Evolutionary conservation across 352 stramenopile genomes (phyloP).

Genomic region (Phytophthora pistaciae): DNA sequence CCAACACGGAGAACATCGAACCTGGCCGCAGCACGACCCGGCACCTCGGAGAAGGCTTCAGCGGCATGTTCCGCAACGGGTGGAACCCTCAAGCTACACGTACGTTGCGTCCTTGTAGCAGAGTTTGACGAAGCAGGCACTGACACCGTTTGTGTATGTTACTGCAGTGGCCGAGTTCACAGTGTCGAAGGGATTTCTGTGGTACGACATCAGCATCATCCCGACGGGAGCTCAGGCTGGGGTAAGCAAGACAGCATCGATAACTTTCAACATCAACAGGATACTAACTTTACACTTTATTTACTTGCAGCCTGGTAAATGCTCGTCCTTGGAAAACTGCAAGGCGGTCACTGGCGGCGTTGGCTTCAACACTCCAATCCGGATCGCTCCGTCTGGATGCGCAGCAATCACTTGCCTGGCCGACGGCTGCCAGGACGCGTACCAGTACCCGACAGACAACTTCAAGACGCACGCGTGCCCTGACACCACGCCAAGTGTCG

Average conservation of each 20-base stretch:
- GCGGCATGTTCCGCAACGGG: conserved; percentile 74
- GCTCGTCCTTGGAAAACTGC: conserved; percentile 45
- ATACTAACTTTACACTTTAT: background rate
- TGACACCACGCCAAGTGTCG: conserved; percentile 42
- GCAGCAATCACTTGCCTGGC: conserved; percentile 41
- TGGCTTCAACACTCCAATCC: conserved; percentile 61
- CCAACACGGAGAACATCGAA: conserved; percentile 45
- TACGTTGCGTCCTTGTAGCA: conserved; percentile 17
- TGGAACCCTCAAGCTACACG: conserved; percentile 58
- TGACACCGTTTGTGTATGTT: background rate
- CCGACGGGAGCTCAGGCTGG: conserved; percentile 49
- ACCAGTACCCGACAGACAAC: conserved; percentile 52
- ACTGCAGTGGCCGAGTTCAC: conserved; percentile 62
- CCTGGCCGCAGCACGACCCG: conserved; percentile 39
- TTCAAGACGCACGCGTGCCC: conserved; percentile 53
- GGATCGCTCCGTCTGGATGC: conserved; percentile 52
- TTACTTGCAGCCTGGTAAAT: conserved; percentile 43
- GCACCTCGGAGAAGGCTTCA: conserved; percentile 58
- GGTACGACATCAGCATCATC: conserved; percentile 77
- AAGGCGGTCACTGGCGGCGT: conserved; percentile 47
- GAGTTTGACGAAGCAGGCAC: background rate
- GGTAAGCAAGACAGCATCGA: conserved; percentile 16
- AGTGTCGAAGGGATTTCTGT: conserved; percentile 46
- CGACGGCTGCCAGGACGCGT: conserved; percentile 49
- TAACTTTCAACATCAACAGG: background rate